Base-by-base conservation (phyloP, 2,329 filamentous ascomycete genomes). In the Fusarium tricinctum region DNA sequence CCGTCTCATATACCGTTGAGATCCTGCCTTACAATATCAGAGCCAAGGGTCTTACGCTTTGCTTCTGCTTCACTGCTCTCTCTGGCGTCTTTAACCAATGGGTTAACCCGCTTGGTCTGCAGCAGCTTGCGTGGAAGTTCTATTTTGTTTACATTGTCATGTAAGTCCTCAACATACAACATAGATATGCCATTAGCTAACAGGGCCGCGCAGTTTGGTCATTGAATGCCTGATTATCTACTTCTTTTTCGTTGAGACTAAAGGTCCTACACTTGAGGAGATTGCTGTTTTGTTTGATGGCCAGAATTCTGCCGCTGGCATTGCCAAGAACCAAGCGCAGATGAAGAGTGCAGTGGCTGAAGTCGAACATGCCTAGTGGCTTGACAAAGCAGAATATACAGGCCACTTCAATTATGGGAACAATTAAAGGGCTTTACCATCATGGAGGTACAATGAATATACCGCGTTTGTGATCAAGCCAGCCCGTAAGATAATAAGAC, bases 161-260 rank as follows among this genome's bases (percentile, higher is more conserved):
- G 71, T 73, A 65, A 58, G 71, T 23, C 6, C 7, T 8, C 23
- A 23, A 5, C 6, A 23, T 2, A 23, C 23, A 23, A 23, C 23
- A 23, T 6, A 8, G 8, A 23, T 8, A 8, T 23, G 23, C 8
- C 23, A 8, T 6, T 23, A 23, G 23, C 23, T 58, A 32, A 63
- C 22, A 7, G 0, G 3, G 0, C 0, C 2, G 33, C 8, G 2
- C 9, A 73, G 71, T 0, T 44, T 74, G 45, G 55, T 74, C 0
- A 60, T 74, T 2, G 71, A 74, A 32, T 74, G 69, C 28, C 42
- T 74, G 0, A 52, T 73, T 1, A 74, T 74, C 5, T 74, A 73
- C 50, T 73, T 74, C 51, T 73, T 73, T 48, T 74, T 74, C 6
- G 71, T 74, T 1, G 72, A 74, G 47, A 74, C 72, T 1, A 70